A percentile compares a stretch with the other conserved stretches of the same genome.
Conservation (phyloP, 23 red algal species). For the Gracilariopsis chorda region DNA sequence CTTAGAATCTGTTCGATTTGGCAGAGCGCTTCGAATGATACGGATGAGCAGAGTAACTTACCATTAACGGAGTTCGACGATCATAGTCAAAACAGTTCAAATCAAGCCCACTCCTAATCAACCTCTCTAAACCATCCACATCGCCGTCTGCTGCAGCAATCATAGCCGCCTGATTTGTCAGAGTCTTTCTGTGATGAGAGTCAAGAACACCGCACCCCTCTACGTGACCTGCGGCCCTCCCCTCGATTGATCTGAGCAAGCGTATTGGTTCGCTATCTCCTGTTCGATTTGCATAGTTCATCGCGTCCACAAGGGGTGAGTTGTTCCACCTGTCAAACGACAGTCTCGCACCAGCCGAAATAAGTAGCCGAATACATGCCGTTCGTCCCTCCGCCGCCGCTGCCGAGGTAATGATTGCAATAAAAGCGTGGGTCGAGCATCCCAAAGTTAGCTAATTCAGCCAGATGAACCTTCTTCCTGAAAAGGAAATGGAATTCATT, state of each 20-base stretch:
- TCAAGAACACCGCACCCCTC: background rate
- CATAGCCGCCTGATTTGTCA: conserved; percentile 43
- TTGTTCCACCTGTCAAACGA: conserved; percentile 81
- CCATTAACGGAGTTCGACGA: conserved; percentile 68
- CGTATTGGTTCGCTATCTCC: conserved; percentile 56
- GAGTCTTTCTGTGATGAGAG: background rate
- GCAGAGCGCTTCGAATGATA: too few species aligned
- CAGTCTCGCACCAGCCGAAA: conserved; percentile 36
- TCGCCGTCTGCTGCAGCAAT: conserved; percentile 43
- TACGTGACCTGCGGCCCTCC: background rate
- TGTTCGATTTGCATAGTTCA: conserved; percentile 44
- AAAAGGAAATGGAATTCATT: background rate
- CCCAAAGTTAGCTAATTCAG: background rate
- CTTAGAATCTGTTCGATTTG: too few species aligned
- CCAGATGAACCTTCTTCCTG: background rate
- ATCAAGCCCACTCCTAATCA: conserved; percentile 38
- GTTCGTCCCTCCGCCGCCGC: conserved; percentile 90
- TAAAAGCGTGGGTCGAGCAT: background rate
- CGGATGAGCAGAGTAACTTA: conserved; percentile 27
- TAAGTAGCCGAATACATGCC: conserved; percentile 21
- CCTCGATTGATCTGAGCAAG: conserved; percentile 28
- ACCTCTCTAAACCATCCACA: conserved; percentile 4
- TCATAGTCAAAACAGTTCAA: conserved; percentile 81
- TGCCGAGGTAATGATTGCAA: background rate
- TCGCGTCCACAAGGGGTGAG: conserved; percentile 82